These are phyloP conservation scores for Microbotryum intermedium DNA, from an alignment of 1,284 basidiomycete species.

Conservation along the genomic window DNA sequence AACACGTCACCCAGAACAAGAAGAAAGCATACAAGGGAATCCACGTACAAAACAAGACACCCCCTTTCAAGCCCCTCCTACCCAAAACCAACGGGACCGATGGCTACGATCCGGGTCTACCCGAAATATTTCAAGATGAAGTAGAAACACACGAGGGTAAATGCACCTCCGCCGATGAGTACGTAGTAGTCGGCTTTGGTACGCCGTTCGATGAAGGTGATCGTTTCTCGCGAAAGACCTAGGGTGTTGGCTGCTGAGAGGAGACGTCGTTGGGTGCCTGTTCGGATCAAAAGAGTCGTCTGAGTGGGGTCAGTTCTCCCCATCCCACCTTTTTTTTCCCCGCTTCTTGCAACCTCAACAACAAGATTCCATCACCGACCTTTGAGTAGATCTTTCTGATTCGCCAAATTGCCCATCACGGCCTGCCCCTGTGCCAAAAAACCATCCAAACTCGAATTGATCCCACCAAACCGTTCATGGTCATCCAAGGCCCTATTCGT, in stretches of 20 bases:
- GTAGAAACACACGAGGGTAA: constrained; percentile 84
- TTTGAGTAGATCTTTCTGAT: constrained; percentile 83
- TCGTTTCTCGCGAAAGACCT: constrained; percentile 81
- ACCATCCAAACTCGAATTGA: constrained; percentile 70
- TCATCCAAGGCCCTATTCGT: constrained; percentile 64
- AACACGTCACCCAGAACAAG: too few relatives aligned
- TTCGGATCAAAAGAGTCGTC: background rate
- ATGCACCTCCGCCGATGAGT: constrained; percentile 68
- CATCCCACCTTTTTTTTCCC: background rate
- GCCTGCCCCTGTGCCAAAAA: constrained; percentile 84
- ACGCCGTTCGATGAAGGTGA: constrained; percentile 86
- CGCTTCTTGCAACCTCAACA: background rate
- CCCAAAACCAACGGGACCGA: too few relatives aligned
- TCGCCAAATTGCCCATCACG: constrained; percentile 77
- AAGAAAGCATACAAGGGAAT: too few relatives aligned
- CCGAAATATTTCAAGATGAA: constrained; percentile 82
- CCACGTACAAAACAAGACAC: too few relatives aligned
- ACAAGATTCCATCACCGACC: constrained; percentile 37
- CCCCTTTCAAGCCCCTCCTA: too few relatives aligned
- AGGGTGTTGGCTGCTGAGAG: constrained; percentile 84
- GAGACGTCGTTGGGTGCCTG: constrained; percentile 65
- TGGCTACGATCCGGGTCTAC: constrained; percentile 43
- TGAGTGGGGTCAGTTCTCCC: background rate
- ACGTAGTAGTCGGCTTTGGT: constrained; percentile 84
- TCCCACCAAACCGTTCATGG: constrained; percentile 73